phyloP scores from a whole-genome alignment of 257 asterid species.

The Coffea canephora region DNA sequence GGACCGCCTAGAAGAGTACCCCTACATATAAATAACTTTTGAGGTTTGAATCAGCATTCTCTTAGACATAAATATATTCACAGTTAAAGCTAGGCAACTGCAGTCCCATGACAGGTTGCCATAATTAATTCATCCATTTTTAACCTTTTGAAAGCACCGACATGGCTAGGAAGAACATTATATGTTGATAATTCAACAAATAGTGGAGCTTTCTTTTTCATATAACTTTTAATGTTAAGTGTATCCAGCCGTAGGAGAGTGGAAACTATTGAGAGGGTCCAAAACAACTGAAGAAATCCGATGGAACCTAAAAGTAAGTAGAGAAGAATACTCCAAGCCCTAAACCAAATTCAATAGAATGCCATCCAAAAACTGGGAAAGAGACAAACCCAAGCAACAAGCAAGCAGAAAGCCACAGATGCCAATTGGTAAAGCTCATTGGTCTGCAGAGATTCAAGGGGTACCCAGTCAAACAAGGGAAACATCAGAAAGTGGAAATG shows the following conservation, averaged over 20 bases:
- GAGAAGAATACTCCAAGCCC: neutral
- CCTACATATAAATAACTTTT: too few species aligned
- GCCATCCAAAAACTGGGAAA: constrained; percentile 26
- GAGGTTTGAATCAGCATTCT: neutral
- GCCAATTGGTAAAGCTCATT: constrained; percentile 87
- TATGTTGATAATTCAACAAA: neutral
- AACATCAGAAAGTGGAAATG: constrained; percentile 11
- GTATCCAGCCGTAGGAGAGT: neutral
- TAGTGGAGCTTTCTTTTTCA: neutral
- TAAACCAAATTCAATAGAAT: constrained; percentile 8
- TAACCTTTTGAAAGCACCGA: neutral
- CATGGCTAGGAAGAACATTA: neutral
- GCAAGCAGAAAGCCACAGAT: constrained; percentile 82
- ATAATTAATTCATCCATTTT: too few species aligned
- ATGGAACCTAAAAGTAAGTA: neutral
- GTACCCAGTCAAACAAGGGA: constrained; percentile 32
- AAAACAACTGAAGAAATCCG: neutral
- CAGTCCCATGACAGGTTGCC: neutral
- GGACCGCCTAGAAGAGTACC: neutral
- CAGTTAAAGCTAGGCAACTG: neutral
- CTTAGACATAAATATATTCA: neutral
- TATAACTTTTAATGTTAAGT: neutral
- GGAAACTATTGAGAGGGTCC: neutral
- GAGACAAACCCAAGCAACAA: constrained; percentile 82
- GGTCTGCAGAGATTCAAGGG: constrained; percentile 57